phyloP scores from a whole-genome alignment of 495 filamentous ascomycete species.

The Talaromyces liani region DNA sequence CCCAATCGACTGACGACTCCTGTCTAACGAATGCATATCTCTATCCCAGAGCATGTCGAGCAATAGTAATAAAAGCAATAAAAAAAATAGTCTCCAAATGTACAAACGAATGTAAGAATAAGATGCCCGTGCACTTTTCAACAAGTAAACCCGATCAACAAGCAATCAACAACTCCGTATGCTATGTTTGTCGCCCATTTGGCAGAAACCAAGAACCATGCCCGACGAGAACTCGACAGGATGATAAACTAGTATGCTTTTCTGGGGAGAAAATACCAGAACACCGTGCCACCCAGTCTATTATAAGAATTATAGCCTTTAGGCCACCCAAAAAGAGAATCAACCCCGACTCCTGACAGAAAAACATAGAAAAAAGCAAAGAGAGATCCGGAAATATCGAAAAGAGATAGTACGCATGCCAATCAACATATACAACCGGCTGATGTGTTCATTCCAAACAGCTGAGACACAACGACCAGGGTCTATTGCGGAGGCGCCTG shows the following conservation, averaged over 20 bases:
- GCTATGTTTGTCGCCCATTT: background rate
- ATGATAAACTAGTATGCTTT: slow-evolving; percentile 1
- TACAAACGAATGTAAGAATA: slow-evolving; percentile 10
- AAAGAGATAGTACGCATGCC: background rate
- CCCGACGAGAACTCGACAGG: background rate
- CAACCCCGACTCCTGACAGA: background rate
- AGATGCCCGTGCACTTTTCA: background rate
- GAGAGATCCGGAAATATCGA: background rate
- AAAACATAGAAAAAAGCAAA: background rate
- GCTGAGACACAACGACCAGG: background rate
- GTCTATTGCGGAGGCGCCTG: background rate
- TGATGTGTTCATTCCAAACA: background rate
- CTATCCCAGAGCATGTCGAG: background rate
- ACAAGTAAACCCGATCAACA: background rate
- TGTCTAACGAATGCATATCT: slow-evolving; percentile 3
- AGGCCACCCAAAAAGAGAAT: background rate
- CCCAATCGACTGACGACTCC: background rate
- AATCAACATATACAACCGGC: background rate
- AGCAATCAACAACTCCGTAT: slow-evolving; percentile 4
- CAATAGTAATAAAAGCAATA: background rate
- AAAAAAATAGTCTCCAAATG: slow-evolving; percentile 1
- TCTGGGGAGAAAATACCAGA: background rate
- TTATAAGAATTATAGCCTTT: background rate
- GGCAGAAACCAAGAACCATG: background rate
- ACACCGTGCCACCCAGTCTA: slow-evolving; percentile 7